Base-by-base conservation (phyloP, 108 stramenopile genomes). In the Licmophora abbreviata region DNA sequence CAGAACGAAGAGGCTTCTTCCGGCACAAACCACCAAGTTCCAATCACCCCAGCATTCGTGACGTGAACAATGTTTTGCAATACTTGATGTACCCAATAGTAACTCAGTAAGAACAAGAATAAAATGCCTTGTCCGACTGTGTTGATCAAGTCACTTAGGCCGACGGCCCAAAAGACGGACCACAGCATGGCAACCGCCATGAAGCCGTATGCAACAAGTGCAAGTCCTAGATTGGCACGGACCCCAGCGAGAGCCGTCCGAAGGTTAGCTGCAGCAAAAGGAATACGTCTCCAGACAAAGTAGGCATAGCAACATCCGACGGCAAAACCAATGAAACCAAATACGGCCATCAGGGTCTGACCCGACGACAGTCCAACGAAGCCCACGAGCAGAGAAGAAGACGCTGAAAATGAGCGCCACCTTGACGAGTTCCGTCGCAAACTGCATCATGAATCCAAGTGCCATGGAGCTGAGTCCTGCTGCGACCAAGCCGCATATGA, bases 1-100 rank as follows among this genome's bases (percentile, higher is more conserved):
- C 82, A 86, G 65, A 63, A 85, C 3, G 32, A 57, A 2, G 36
- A 53, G 2, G 80, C 82, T 48, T 81, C 85, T 17, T 64, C 64
- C 27, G 88, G 82, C 29, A 66, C 67, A 60, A 88, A 86, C 95
- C 95, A 96, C 64, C 64, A 59, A 14, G 63, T 49, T 8, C 74
- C 83, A 25, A 94, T 68, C 9, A 82, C 78, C 9, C 90, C 92
- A 1, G 88, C 85, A 26, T 69, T 69, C 8, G 79, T 76, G 2
- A 75, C 77, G 43, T 93, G 92, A 12, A 94, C 74, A 2, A 81
- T 77, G 61, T 94, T 92, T 48, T 48, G 31, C 12, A 78, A 44
- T 27, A 81, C 71, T 35, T 70, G 75, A 32, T 66, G 62, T 9
- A 50, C 59, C 79, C 74, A 81, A 63, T 76, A 75, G 48, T 56